A percentile compares a stretch with the other conserved stretches of the same genome.
Conservation (phyloP, 164 flowering plant species). For the Vitis rotundifolia region DNA sequence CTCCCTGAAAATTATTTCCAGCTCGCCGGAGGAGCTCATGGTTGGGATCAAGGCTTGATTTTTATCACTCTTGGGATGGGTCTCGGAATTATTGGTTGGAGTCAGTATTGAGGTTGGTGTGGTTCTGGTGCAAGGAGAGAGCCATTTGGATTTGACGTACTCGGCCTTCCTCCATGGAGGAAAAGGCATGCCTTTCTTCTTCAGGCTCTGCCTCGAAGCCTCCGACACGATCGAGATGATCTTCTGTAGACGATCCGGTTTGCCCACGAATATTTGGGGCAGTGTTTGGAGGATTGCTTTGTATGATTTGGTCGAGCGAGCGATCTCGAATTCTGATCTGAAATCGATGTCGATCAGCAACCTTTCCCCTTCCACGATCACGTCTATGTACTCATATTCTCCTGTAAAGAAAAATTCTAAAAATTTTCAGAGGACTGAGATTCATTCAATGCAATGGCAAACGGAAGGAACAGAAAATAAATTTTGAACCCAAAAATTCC, state of each 20-base stretch:
- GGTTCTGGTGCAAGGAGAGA: conserved; percentile 51
- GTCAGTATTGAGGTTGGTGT: conserved; percentile 1
- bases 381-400: conserved; percentile 86
- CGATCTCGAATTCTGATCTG: conserved; percentile 89
- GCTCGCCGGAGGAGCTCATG: conserved; percentile 13
- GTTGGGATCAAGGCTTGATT: neutral
- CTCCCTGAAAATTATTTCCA: conserved; percentile 19
- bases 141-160: conserved; percentile 80
- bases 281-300: conserved; percentile 60
- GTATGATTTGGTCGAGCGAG: conserved; percentile 73
- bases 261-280: conserved; percentile 80
- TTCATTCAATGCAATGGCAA: too few relatives aligned
- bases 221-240: conserved; percentile 69
- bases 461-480: too few relatives aligned
- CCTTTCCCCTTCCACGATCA: conserved; percentile 57
- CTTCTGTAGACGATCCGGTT: conserved; percentile 67
- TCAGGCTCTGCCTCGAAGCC: conserved; percentile 78
- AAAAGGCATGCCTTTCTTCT: conserved; percentile 84
- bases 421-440: too few relatives aligned
- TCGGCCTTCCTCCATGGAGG: conserved; percentile 89
- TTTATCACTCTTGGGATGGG: neutral
- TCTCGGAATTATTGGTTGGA: neutral
- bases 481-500: too few relatives aligned
- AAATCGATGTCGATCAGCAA: conserved; percentile 83
- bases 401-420: conserved; percentile 40